Base-by-base conservation (phyloP, 2,329 filamentous ascomycete species). In the Scolecobasidium constrictum region DNA sequence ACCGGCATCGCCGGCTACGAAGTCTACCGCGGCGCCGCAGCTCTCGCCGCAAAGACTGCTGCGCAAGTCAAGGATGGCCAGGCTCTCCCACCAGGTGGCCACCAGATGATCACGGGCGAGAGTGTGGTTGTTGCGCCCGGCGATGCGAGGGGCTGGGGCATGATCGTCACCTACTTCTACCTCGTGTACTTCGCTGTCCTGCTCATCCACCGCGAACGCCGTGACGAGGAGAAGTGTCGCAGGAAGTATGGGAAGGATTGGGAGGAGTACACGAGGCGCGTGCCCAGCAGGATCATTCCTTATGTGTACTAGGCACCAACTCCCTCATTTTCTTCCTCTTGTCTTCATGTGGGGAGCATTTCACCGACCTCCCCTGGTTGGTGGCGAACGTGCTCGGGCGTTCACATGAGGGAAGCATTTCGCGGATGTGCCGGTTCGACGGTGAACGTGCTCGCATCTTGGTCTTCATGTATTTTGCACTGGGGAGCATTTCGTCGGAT, bases 181-280 rank as follows among this genome's bases (percentile, higher is more conserved):
- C 72, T 95, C 52, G 55, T 94, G 5, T 96, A 95, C 68, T 95
- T 96, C 66, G 87, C 80, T 3, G 66, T 94, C 11, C 65, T 96
- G 48, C 71, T 96, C 9, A 69, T 95, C 42, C 90, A 95, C 59
- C 82, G 90, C 16, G 87, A 94, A 58, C 68, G 78, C 46, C 75
- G 90, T 42, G 90, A 96, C 52, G 88, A 95, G 52, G 83, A 86
- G 59, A 94, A 94, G 70, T 96, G 90, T 62, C 71, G 75, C 49
- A 75, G 75, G 57, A 96, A 96, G 71, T 96, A 96, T 56, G 88
- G 88, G 19, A 80, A 80, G 52, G 87, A 95, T 57, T 96, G 90
- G 88, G 77, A 87, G 49, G 75, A 78, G 64, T 96, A 95, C 64
- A 87, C 83, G 62, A 78, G 80, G 62, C 73, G 79, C 57, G 90